Percentiles rank a stretch among this genome's conserved stretches.
Evolutionary conservation across 2,329 filamentous ascomycete genomes (phyloP).

Genomic region (Verticillium zaregamsianum): DNA sequence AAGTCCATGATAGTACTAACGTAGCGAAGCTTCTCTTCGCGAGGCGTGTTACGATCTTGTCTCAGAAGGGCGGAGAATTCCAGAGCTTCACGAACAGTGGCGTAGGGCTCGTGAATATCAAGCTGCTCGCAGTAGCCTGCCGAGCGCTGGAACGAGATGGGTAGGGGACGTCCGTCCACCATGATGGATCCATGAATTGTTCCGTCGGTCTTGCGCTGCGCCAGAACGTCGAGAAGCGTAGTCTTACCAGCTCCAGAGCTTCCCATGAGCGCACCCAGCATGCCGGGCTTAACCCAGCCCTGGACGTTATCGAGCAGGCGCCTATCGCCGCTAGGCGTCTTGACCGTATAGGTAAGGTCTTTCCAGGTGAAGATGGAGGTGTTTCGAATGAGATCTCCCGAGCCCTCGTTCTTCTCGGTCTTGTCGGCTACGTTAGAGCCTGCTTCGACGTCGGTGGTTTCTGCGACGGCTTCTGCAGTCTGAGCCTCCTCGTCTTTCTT

Average conservation of each 20-base stretch:
- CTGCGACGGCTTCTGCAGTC: conserved; percentile 21
- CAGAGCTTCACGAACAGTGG: conserved; percentile 73
- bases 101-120: conserved; percentile 69
- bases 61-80: conserved; percentile 71
- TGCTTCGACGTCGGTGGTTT: conserved; percentile 46
- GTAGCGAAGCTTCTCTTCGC: conserved; percentile 68
- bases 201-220: conserved; percentile 74
- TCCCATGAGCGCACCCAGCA: conserved; percentile 75
- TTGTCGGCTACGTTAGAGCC: conserved; percentile 16
- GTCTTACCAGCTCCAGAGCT: conserved; percentile 82
- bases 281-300: conserved; percentile 80
- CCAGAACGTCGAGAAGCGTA: conserved; percentile 77
- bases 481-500: conserved; percentile 47
- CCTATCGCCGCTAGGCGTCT: conserved; percentile 56
- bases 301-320: conserved; percentile 74
- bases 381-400: conserved; percentile 49
- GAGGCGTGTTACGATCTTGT: conserved; percentile 60
- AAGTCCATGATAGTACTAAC: conserved; percentile 74
- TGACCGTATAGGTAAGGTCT: conserved; percentile 66
- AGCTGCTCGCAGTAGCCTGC: conserved; percentile 80
- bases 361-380: conserved; percentile 72
- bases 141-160: conserved; percentile 72
- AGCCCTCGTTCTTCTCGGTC: conserved; percentile 18
- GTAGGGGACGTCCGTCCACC: conserved; percentile 65
- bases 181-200: conserved; percentile 71